Base-by-base conservation (phyloP, 129 eudicot species). In the Apium graveolens region DNA sequence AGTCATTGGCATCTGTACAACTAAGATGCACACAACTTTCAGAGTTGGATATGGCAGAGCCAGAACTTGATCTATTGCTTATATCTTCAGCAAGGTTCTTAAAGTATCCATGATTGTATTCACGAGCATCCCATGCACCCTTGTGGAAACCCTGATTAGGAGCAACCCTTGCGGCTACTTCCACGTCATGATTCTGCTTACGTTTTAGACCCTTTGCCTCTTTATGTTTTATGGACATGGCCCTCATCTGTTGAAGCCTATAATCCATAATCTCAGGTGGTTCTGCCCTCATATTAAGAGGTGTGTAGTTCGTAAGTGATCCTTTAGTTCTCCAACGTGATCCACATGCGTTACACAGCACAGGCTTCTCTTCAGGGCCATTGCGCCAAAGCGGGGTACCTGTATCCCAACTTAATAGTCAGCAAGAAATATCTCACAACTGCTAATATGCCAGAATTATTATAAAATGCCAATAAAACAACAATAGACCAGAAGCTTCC, bases 301-400 rank as follows among this genome's bases (percentile, higher is more conserved):
- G 99, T 27, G 96, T 89, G 88, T 95, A 95, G 84, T 95, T 92
- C 48, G 76, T 87, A 79, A 95, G 90, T 73, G 97, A 87, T 41
- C 99, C 99, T 80, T 95, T 95, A 13, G 99, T 95, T 86, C 99
- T 92, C 99, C 99, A 95, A 57, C 99, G 87, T 3, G 99, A 95
- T 24, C 99, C 99, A 85, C 99, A 95, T 0, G 99, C 99, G 80
- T 95, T 95, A 88, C 99, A 95, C 26, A 95, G 87, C 29, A 95
- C 86, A 31, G 99, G 99, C 95, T 95, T 95, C 55, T 95, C 99
- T 11, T 94, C 92, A 68, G 99, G 99, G 55, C 99, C 99, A 73
- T 95, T 95, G 81, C 99, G 92, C 99, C 99, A 95, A 63, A 95
- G 91, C 11, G 99, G 99, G 66, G 99, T 95, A 89, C 91, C 99